Evolutionary conservation across 1,284 basidiomycete genomes (phyloP), one percentile per base, ranked within the genome.

Genomic region (Hymenochaete sp.): DNA sequence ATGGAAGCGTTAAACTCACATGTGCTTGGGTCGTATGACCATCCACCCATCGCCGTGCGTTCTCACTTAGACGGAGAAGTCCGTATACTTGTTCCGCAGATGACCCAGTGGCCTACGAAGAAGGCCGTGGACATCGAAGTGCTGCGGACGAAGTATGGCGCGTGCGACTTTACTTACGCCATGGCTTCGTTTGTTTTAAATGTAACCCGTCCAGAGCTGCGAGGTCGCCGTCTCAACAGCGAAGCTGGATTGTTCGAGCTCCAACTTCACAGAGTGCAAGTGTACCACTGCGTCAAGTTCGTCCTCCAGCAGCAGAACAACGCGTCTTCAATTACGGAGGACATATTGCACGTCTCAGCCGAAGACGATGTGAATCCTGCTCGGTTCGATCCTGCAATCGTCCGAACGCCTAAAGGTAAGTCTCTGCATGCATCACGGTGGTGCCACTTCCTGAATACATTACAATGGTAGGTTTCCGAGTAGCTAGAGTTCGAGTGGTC

Each of bases 401-500:
- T 33, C 7, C 14, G 32, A 4, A n/a, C 24, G 6, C 18, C 13
- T 16, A 14, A 11, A 6, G 41, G 32, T 16, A 11, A n/a, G n/a
- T n/a, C n/a, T n/a, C n/a, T n/a, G 6, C 13, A 35, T 18, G 19
- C 37, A 19, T 39, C 21, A 46, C 16, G 14, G 26, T 29, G 24
- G 14, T 18, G 31, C 28, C 44, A 4, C 21, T 32, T 2, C 22
- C 24, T 44, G 4, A 13, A 26, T 11, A 22, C 22, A 31, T 3
- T 42, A 14, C 2, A 38, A 32, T 32, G n/a, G 26, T 16, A 56
- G 56, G 52, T 4, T 52, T 58, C 27, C 53, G 51, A 33, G 49
- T 57, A 32, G 57, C 53, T 0, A 54, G 53, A 13, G 47, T 60
- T 14, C 53, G 52, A 4, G 57, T 51, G 3, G 48, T 59, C 9